Evolutionary conservation across 352 stramenopile species (phyloP).

Genomic region (Phytophthora ohioensis): DNA sequence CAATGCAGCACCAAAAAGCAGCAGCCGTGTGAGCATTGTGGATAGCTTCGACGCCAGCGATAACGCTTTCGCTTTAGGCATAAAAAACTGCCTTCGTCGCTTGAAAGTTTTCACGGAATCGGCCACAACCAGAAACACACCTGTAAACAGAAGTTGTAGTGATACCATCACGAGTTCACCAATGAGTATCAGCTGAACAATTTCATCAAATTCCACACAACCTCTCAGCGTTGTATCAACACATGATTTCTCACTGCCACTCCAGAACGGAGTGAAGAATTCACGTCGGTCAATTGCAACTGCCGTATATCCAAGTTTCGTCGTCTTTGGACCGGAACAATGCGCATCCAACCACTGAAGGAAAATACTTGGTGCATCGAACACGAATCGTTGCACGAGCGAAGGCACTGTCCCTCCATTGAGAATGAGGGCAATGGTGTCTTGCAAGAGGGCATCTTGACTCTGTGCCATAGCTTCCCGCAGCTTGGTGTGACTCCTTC

Average conservation of each 20-base stretch:
- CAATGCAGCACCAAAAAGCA: slow-evolving; percentile 18
- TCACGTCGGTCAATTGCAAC: slow-evolving; percentile 16
- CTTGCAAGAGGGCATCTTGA: slow-evolving; percentile 28
- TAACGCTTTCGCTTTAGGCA: not conserved
- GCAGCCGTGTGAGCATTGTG: slow-evolving; percentile 8
- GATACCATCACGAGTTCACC: slow-evolving; percentile 17
- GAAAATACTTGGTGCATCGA: slow-evolving; percentile 58
- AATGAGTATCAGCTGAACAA: slow-evolving; percentile 23
- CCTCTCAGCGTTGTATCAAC: slow-evolving; percentile 3
- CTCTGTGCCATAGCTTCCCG: slow-evolving; percentile 9
- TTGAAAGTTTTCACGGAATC: slow-evolving; percentile 16
- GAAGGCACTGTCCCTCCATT: slow-evolving; percentile 51
- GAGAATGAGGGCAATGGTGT: slow-evolving; percentile 38
- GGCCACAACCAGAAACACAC: slow-evolving; percentile 18
- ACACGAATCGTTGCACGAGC: slow-evolving; percentile 58
- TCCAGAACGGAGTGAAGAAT: slow-evolving; percentile 50
- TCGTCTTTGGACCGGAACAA: slow-evolving; percentile 20
- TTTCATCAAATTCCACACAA: slow-evolving; percentile 12
- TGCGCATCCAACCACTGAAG: slow-evolving; percentile 46
- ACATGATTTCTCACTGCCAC: slow-evolving; percentile 18
- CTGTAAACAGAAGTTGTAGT: slow-evolving; percentile 31
- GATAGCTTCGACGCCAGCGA: not conserved
- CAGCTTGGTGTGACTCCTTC: slow-evolving; percentile 46
- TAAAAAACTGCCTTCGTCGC: slow-evolving; percentile 12
- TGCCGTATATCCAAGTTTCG: slow-evolving; percentile 6